Percentiles rank a stretch among this genome's conserved stretches.
Conservation (phyloP, 768 basidiomycete species). For the Kondoa malvinella region DNA sequence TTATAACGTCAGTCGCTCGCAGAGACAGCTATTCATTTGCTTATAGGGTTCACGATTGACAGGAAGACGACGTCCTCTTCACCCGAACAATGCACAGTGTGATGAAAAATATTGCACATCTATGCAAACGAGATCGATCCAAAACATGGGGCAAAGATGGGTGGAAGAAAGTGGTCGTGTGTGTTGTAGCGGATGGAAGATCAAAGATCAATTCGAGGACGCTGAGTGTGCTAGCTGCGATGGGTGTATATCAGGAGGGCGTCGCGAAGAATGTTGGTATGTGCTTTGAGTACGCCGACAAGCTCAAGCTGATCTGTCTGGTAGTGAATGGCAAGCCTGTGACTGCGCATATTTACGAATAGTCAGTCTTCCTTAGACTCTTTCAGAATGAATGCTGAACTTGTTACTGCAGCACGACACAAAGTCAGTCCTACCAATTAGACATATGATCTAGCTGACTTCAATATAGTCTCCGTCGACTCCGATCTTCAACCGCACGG, state of each 20-base stretch:
- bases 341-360: conserved; percentile 78
- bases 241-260: conserved; percentile 91
- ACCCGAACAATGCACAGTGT: conserved; percentile 85
- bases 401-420: conserved; percentile 47
- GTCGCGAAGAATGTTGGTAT: conserved; percentile 50
- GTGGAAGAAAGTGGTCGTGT: conserved; percentile 64
- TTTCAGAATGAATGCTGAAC: conserved; percentile 21
- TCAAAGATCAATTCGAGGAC: conserved; percentile 38
- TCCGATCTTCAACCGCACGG: conserved; percentile 67
- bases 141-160: conserved; percentile 96
- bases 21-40: not conserved
- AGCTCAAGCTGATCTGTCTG: not conserved
- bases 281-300: not conserved
- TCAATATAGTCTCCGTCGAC: conserved; percentile 51
- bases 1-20: conserved; percentile 61
- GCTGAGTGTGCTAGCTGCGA: conserved; percentile 69
- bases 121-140: conserved; percentile 66
- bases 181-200: conserved; percentile 33
- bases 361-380: conserved; percentile 30
- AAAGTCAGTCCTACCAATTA: conserved; percentile 54
- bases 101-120: conserved; percentile 77
- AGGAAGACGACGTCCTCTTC: conserved; percentile 58
- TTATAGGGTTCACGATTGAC: not conserved
- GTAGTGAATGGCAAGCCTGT: conserved; percentile 62
- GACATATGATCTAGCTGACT: too few species aligned